Evolutionary conservation across 1,284 basidiomycete species (phyloP), one percentile per base, ranked within the genome.

Genomic region (Ustilago hordei): DNA sequence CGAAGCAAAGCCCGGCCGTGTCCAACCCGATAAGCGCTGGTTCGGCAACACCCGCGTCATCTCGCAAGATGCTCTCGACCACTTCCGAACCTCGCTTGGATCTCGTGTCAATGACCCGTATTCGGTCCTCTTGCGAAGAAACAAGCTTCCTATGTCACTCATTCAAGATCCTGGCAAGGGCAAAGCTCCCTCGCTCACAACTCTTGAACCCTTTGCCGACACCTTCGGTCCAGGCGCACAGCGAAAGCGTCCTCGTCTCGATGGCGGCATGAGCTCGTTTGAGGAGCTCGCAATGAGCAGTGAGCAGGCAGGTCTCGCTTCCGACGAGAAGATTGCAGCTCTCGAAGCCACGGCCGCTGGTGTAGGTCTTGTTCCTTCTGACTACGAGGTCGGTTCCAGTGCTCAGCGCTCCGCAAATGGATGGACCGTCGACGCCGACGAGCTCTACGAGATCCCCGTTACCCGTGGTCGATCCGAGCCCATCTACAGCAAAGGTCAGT

Each of bases 31-130:
- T 69, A 75, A 83, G 58, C 79, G 84, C 34, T 86, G 84, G 84
- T 86, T 86, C 69, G 69, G 95, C 55, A 99, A 99, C 88, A 99
- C 97, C 12, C 90, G 97, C 84, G 96, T 98, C 60, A 98, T 99
- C 86, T 80, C 75, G 6, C 84, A 86, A 60, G 84, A 85, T 71
- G 84, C 84, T 17, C 71, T 86, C 82, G 95, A 98, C 84, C 83
- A 86, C 68, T 86, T 86, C 78, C 73, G 84, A 5, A 83, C 79
- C n/a, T 78, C 82, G 36, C 78, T 86, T 34, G 78, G 73, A 8
- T 72, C 77, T 48, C 73, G 79, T n/a, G 83, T 81, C 32, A 78
- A 83, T 47, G 84, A 86, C 43, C 84, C 84, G 0, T 86, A 86
- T 72, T 79, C 77, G 53, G 83, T 86, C 35, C 69, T 86, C 8